These are phyloP conservation scores for Arthromyces matolae DNA, from an alignment of 768 basidiomycete genomes.

Conservation along the genomic window DNA sequence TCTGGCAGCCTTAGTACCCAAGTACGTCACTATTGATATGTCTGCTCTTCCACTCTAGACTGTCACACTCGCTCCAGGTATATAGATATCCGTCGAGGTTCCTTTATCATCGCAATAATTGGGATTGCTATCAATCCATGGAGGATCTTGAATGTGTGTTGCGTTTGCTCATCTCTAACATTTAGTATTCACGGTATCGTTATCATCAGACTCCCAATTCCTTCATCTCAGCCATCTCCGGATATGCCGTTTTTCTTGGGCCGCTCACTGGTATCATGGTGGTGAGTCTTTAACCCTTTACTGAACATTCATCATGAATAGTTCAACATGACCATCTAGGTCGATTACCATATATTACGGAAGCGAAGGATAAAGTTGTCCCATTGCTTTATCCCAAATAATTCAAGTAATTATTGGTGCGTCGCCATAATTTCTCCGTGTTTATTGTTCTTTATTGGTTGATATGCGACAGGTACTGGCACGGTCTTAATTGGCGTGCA, in stretches of 20 bases:
- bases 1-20: constrained; percentile 25
- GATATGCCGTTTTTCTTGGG: constrained; percentile 29
- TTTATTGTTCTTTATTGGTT: not conserved
- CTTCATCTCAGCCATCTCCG: constrained; percentile 29
- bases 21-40: not conserved
- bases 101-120: constrained; percentile 26
- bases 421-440: constrained; percentile 22
- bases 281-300: constrained; percentile 10
- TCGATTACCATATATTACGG: constrained; percentile 26
- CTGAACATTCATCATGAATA: not conserved
- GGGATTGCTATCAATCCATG: constrained; percentile 30
- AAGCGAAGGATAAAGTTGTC: constrained; percentile 24
- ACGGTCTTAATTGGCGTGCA: constrained; percentile 12
- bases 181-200: not conserved
- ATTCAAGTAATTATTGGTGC: constrained; percentile 27
- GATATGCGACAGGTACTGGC: constrained; percentile 21
- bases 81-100: constrained; percentile 28
- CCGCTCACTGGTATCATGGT: constrained; percentile 31
- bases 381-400: constrained; percentile 24
- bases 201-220: constrained; percentile 17
- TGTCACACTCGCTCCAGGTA: constrained; percentile 14
- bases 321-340: constrained; percentile 8
- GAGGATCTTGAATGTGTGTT: constrained; percentile 27
- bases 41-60: not conserved
- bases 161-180: not conserved